Conservation (phyloP, 192 early-diverging fungal species). For the Linnemannia hyalina region DNA sequence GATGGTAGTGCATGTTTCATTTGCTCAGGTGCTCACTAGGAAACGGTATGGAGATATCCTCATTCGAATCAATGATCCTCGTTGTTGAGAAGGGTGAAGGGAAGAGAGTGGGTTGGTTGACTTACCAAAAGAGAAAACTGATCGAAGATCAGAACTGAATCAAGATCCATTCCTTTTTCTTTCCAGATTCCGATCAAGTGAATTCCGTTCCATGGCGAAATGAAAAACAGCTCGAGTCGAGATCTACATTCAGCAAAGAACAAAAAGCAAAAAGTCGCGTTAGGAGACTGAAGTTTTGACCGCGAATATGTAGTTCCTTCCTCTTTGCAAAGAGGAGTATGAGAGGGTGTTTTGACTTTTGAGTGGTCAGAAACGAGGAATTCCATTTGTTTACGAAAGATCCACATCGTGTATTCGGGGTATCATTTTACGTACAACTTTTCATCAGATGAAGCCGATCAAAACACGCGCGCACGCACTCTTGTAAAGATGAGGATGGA, state of each 20-base stretch:
- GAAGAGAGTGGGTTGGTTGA: not conserved
- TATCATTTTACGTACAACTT: constrained; percentile 62
- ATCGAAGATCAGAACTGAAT: not conserved
- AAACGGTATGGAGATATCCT: constrained; percentile 59
- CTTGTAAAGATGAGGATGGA: not conserved
- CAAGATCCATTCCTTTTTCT: no score
- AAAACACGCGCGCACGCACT: not conserved
- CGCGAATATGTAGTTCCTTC: no score
- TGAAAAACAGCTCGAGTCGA: not conserved
- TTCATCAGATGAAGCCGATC: constrained; percentile 46
- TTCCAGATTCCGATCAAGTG: constrained; percentile 9
- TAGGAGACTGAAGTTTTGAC: not conserved
- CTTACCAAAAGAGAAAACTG: not conserved
- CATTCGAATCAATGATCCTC: constrained; percentile 44
- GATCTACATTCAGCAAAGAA: not conserved
- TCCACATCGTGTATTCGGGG: constrained; percentile 58
- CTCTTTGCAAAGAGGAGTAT: not conserved
- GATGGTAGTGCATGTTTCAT: constrained; percentile 61
- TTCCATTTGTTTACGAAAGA: constrained; percentile 58
- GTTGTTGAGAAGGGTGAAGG: not conserved
- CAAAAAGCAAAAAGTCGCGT: not conserved
- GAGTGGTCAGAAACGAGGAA: constrained; percentile 58
- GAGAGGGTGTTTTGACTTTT: not conserved
- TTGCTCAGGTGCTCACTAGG: constrained; percentile 60
- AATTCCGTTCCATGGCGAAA: not conserved